These are phyloP conservation scores for Toxicodendron radicans DNA, from an alignment of 345 rosid genomes.

Conservation along the genomic window DNA sequence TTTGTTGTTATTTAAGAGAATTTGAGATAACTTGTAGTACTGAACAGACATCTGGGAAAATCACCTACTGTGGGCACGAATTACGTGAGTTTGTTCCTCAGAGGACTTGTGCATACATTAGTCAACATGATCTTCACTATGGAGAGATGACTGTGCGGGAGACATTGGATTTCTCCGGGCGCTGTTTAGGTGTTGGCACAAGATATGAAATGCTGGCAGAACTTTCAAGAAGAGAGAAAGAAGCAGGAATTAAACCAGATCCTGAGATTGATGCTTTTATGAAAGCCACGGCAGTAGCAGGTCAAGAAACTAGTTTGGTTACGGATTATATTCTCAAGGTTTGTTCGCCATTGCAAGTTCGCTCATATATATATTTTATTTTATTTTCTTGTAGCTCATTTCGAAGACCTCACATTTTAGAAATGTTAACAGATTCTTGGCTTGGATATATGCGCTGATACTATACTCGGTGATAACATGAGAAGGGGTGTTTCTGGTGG, in stretches of 20 bases:
- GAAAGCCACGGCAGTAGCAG: constrained; percentile 63
- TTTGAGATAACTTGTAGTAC: constrained; percentile 3
- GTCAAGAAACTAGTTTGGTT: constrained; percentile 68
- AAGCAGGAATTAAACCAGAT: constrained; percentile 63
- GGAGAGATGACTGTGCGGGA: constrained; percentile 90
- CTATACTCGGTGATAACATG: constrained; percentile 74
- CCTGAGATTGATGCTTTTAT: constrained; percentile 86
- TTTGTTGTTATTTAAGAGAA: not conserved
- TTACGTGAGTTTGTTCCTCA: constrained; percentile 61
- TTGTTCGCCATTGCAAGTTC: not conserved
- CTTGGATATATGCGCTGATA: constrained; percentile 73
- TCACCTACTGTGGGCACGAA: constrained; percentile 62
- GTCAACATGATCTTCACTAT: constrained; percentile 71
- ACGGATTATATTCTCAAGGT: constrained; percentile 86
- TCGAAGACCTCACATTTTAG: not conserved
- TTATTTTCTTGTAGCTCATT: not conserved
- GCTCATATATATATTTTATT: constrained; percentile 32
- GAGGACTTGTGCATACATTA: constrained; percentile 63
- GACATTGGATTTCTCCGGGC: constrained; percentile 77
- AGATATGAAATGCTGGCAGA: constrained; percentile 70
- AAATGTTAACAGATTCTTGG: constrained; percentile 58
- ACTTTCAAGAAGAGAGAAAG: constrained; percentile 77
- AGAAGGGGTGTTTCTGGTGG: constrained; percentile 89
- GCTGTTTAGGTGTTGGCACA: constrained; percentile 76
- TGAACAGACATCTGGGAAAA: constrained; percentile 51